phyloP scores from a whole-genome alignment of 805 yeast species.

The Blastobotrys mokoenaii region DNA sequence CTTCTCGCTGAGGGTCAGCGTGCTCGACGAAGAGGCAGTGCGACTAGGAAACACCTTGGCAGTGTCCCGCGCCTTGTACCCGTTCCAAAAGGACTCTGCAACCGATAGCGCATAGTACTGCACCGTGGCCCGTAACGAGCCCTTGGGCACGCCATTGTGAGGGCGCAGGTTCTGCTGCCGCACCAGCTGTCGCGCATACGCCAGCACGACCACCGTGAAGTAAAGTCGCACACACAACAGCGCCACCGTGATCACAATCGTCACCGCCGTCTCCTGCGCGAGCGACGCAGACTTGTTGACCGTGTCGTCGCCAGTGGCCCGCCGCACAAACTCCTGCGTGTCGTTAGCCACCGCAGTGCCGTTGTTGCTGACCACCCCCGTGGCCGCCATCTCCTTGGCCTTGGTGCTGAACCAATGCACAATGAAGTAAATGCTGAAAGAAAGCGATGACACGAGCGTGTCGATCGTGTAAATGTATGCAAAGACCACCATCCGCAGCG shows the following conservation, averaged over 20 bases:
- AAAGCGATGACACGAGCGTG: constrained; percentile 50
- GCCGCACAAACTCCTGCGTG: background rate
- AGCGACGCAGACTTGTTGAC: constrained; percentile 19
- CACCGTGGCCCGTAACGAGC: constrained; percentile 23
- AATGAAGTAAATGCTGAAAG: constrained; percentile 65
- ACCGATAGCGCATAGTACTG: constrained; percentile 24
- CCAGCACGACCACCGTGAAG: constrained; percentile 45
- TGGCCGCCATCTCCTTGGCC: constrained; percentile 19
- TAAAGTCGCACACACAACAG: constrained; percentile 42
- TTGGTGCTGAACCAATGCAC: constrained; percentile 58
- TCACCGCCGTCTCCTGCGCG: constrained; percentile 33
- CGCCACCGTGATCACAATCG: constrained; percentile 40
- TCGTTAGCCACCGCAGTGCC: background rate
- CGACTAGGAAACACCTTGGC: too few relatives aligned
- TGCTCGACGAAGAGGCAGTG: too few relatives aligned
- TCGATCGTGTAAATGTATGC: constrained; percentile 59
- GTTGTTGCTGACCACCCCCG: constrained; percentile 8
- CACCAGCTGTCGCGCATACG: constrained; percentile 48
- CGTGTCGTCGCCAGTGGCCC: constrained; percentile 1
- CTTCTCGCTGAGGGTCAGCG: background rate
- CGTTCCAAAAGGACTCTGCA: constrained; percentile 29
- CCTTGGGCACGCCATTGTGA: constrained; percentile 26
- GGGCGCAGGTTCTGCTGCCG: constrained; percentile 32
- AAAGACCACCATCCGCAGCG: constrained; percentile 54
- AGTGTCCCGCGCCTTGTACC: constrained; percentile 6